Percentiles rank a stretch among this genome's conserved stretches.
Conservation (phyloP, 2,329 filamentous ascomycete genomes). For the Coleophoma eucalyptorum region DNA sequence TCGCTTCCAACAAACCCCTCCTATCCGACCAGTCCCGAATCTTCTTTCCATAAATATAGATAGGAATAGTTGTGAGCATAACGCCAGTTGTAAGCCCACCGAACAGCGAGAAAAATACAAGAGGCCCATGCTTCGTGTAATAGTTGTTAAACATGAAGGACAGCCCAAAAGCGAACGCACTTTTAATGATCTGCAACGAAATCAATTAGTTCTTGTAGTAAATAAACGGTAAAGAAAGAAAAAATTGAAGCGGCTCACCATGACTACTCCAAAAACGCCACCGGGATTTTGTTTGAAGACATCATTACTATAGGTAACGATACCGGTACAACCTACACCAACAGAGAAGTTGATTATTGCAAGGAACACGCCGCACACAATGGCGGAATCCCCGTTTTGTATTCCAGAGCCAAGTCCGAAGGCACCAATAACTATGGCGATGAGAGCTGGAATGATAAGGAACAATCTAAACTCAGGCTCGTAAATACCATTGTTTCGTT, state of each 20-base stretch:
- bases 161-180: constrained; percentile 6
- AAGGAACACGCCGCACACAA: constrained; percentile 4
- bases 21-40: constrained; percentile 1
- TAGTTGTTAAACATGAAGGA: constrained; percentile 6
- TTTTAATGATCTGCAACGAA: constrained; percentile 2
- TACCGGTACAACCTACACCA: constrained; percentile 7
- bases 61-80: constrained; percentile 3
- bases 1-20: not conserved
- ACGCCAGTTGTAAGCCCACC: constrained; percentile 2
- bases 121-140: not conserved
- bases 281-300: constrained; percentile 2
- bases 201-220: not conserved
- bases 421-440: constrained; percentile 7
- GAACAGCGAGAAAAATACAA: constrained; percentile 1
- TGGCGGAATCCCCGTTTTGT: not conserved
- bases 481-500: constrained; percentile 16
- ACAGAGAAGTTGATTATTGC: constrained; percentile 6
- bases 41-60: constrained; percentile 8
- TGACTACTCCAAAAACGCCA: constrained; percentile 4
- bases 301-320: constrained; percentile 6
- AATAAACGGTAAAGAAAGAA: not conserved
- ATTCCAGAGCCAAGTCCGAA: constrained; percentile 5
- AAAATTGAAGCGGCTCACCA: not conserved
- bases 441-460: constrained; percentile 6
- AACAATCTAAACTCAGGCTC: constrained; percentile 2